Base-by-base conservation (phyloP, 345 rosid genomes). In the Firmiana major region DNA sequence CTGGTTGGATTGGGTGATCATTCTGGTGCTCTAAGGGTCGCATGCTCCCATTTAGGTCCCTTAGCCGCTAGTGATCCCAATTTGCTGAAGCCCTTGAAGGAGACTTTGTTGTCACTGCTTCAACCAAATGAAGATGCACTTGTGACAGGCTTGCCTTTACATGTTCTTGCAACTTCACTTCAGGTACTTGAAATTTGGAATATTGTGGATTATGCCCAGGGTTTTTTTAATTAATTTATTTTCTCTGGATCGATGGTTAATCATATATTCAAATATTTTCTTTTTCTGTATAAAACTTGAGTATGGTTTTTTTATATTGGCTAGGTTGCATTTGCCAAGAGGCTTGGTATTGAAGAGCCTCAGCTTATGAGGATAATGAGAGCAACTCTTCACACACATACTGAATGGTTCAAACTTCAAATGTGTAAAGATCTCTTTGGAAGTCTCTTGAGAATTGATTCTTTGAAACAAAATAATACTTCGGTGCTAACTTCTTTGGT, bases 381-480 rank as follows among this genome's bases (percentile, higher is more conserved):
- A 85, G 96, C 94, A 69, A 89, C 93, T 49, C 93, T 95, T 84
- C 86, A 93, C 86, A 85, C 97, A 0, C 99, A 95, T 69, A 87
- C 77, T 0, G 93, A 93, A 81, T 93, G 98, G 98, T 93, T 95
- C 82, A 95, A 93, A 84, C 93, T 90, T 81, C 98, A 95, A 77
- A 93, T 92, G 99, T 95, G 98, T 71, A 88, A 88, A 80, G 97
- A 88, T 83, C 85, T 85, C 53, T 88, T 90, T 81, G 89, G 85
- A 79, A 84, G 81, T 84, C 86, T n/a, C 40, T 54, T 92, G 71
- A 86, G 84, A 86, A 90, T 95, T 78, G 96, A 93, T 83, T 84
- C 83, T n/a, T 83, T 92, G 86, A 92, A 90, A 83, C 94, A 93
- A 79, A 87, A 85, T 49, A 84, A 78, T 79, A 28, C 85, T 28